A percentile compares a stretch with the other conserved stretches of the same genome.
Conservation (phyloP, 2,329 filamentous ascomycete species). For the Colletotrichum tabaci region DNA sequence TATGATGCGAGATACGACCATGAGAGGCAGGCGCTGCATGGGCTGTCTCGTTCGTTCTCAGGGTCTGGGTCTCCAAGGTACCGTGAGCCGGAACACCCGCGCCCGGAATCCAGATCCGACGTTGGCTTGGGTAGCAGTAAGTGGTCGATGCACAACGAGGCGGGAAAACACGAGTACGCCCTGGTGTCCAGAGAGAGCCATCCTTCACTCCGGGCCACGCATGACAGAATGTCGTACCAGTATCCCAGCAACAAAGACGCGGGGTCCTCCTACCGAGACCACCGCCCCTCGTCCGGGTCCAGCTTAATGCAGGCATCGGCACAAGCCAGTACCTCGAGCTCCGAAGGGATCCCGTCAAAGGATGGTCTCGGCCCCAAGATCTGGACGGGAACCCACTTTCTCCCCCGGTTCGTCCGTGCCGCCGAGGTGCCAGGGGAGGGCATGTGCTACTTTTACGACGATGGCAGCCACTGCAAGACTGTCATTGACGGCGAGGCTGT, state of each 20-base stretch:
- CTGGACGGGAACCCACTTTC: constrained; percentile 77
- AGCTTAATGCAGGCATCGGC: constrained; percentile 49
- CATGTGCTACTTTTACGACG: constrained; percentile 88
- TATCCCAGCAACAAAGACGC: constrained; percentile 55
- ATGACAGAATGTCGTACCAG: constrained; percentile 54
- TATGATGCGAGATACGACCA: constrained; percentile 63
- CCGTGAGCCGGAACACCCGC: constrained; percentile 55
- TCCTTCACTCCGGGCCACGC: constrained; percentile 50
- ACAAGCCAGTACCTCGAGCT: constrained; percentile 48
- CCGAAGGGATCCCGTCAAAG: constrained; percentile 66
- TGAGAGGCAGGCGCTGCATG: constrained; percentile 54
- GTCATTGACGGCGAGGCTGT: constrained; percentile 88
- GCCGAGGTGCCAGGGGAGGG: constrained; percentile 83
- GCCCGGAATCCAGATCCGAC: constrained; percentile 54
- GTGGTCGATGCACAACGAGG: constrained; percentile 59
- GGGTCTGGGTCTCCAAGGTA: constrained; percentile 62
- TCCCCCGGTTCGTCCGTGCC: constrained; percentile 75
- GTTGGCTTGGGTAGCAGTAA: constrained; percentile 53
- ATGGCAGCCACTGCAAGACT: constrained; percentile 86
- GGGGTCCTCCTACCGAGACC: constrained; percentile 47
- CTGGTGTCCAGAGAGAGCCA: constrained; percentile 58
- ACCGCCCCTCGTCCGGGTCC: constrained; percentile 45
- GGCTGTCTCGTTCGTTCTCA: constrained; percentile 54
- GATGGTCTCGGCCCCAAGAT: constrained; percentile 77
- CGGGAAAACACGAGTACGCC: constrained; percentile 61